Conservation (phyloP, 345 rosid genomes). For the Theobroma cacao region DNA sequence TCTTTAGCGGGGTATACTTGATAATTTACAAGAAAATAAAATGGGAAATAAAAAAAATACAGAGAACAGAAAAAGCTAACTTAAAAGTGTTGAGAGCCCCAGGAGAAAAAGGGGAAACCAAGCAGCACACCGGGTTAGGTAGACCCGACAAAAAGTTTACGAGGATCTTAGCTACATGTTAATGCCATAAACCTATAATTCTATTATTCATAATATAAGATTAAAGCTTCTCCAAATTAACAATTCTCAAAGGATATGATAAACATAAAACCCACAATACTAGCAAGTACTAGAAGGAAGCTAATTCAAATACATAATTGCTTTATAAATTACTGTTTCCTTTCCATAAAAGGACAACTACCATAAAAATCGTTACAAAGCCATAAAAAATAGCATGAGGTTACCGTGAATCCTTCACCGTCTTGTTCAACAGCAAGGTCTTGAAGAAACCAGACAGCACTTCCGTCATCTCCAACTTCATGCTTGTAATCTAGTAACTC, state of each 20-base stretch:
- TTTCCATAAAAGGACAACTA: background rate
- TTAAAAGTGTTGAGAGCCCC: background rate
- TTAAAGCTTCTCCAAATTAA: background rate
- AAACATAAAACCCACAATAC: background rate
- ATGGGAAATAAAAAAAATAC: no score
- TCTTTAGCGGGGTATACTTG: no score
- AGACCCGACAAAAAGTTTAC: no score
- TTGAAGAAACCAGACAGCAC: conserved; percentile 75
- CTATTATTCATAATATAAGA: background rate
- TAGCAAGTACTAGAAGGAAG: background rate
- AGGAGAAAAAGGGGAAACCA: no score
- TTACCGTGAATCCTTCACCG: conserved; percentile 67
- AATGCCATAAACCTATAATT: conserved; percentile 1
- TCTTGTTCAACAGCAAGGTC: conserved; percentile 83
- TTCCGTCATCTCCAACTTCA: conserved; percentile 54
- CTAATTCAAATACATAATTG: background rate
- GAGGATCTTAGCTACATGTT: no score
- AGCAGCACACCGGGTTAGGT: no score
- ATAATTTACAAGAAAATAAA: no score
- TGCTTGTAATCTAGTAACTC: conserved; percentile 75
- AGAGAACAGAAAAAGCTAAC: background rate
- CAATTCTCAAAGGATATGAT: background rate
- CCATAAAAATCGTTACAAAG: background rate
- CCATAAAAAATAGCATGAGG: background rate
- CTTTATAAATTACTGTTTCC: background rate